Base-by-base conservation (phyloP, 1,284 basidiomycete genomes). In the Trametes pubescens region DNA sequence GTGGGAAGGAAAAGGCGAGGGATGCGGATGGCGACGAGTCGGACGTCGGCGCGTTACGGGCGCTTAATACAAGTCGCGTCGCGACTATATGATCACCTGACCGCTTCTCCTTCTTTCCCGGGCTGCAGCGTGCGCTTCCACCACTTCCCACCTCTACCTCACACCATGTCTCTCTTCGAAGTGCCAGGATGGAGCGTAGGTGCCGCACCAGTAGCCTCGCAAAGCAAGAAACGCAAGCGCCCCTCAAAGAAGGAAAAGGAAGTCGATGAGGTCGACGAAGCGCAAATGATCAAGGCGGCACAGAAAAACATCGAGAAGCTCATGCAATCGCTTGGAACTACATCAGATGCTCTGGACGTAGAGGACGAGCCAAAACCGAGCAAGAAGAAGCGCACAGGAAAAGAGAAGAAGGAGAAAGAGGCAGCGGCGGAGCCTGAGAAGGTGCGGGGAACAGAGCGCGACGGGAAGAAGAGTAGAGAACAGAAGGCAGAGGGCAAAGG, bases 231-330 rank as follows among this genome's bases (percentile, higher is more conserved):
- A 72, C 86, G 92, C 55, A 94, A 91, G 77, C 84, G 87, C 24
- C 76, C 84, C 1, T 10, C 65, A 2, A 22, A 46, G 9, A 61
- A 64, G 44, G 61, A 73, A 76, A 49, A 64, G 47, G 61, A 73
- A 76, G 16, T 43, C 43, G 60, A 67, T 22, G 71, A 71, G 18
- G 73, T 75, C n/a, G 77, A 78, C 59, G 78, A 80, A 16, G 67
- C 62, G 4, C 79, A 81, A 32, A 78, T 78, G 49, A 72, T 84
- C 37, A 79, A 80, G 61, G 71, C 79, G 16, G 84, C 87, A 13
- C 82, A 87, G 68, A 79, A 86, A 72, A 95, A 94, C 74, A 75
- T 96, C 51, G 91, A 95, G 72, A 94, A 89, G 75, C 80, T 96
- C 51, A 84, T 95, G 78, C 82, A 83, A 62, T 86, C 83, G 70